Percentiles rank a stretch among this genome's conserved stretches.
Evolutionary conservation across 2,329 filamentous ascomycete species (phyloP).

Genomic region (Venturia pyrina): DNA sequence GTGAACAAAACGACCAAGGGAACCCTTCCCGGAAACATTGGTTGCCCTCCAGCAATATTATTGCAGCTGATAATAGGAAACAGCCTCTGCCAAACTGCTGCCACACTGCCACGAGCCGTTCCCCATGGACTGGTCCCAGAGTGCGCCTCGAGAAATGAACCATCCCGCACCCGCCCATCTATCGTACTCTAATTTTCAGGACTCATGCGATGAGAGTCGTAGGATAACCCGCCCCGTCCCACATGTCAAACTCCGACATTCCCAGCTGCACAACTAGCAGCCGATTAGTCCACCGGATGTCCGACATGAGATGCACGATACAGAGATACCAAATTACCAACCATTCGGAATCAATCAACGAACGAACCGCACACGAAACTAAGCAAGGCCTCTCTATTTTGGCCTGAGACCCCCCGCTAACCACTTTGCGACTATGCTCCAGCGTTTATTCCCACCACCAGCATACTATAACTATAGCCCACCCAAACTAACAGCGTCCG

Average conservation of each 20-base stretch:
- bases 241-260: not conserved
- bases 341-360: not conserved
- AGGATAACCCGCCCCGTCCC: not conserved
- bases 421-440: not conserved
- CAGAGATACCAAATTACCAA: not conserved
- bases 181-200: too few relatives aligned
- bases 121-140: too few relatives aligned
- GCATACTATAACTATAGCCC: not conserved
- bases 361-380: not conserved
- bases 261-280: not conserved
- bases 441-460: not conserved
- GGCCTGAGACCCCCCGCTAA: not conserved
- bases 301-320: not conserved
- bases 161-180: too few relatives aligned
- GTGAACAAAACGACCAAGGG: not conserved
- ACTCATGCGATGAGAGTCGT: not conserved
- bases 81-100: not conserved
- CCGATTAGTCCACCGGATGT: not conserved
- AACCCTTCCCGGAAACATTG: not conserved
- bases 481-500: not conserved
- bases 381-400: not conserved
- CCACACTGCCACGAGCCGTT: too few relatives aligned
- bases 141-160: too few relatives aligned
- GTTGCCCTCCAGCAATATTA: not conserved
- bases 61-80: not conserved